Evolutionary conservation across 176 grass and related monocot species (phyloP).

Genomic region (Cocos nucifera): DNA sequence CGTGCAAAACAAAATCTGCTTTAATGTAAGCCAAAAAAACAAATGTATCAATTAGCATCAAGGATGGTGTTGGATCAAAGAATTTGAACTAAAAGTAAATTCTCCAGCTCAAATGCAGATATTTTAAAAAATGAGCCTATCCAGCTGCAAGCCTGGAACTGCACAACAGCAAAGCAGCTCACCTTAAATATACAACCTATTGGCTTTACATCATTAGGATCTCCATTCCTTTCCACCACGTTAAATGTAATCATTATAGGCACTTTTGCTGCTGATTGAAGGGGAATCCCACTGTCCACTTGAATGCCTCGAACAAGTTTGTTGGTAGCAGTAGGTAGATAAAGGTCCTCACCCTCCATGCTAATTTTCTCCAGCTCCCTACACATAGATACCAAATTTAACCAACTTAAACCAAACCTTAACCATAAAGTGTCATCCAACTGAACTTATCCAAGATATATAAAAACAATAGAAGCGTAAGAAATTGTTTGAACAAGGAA

Average conservation of each 20-base stretch:
- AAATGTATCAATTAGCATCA: too few relatives aligned
- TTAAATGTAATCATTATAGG: slow-evolving; percentile 99
- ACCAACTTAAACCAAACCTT: background rate
- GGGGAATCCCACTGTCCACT: slow-evolving; percentile 92
- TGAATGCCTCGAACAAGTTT: slow-evolving; percentile 90
- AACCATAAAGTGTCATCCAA: too few relatives aligned
- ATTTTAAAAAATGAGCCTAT: too few relatives aligned
- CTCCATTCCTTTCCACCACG: slow-evolving; percentile 77
- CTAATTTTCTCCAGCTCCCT: slow-evolving; percentile 96
- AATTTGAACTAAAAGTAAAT: too few relatives aligned
- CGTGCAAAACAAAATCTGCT: too few relatives aligned
- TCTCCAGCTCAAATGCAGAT: too few relatives aligned
- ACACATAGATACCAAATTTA: slow-evolving; percentile 21
- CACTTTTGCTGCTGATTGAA: slow-evolving; percentile 99
- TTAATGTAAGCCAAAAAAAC: too few relatives aligned
- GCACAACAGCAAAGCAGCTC: slow-evolving; percentile 4
- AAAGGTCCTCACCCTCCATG: slow-evolving; percentile 84
- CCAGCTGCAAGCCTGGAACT: too few relatives aligned
- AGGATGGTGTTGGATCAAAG: too few relatives aligned
- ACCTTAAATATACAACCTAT: slow-evolving; percentile 99
- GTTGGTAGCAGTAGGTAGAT: slow-evolving; percentile 92
- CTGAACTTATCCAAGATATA: background rate
- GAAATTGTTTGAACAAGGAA: background rate
- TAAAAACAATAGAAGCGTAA: background rate
- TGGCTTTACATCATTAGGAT: slow-evolving; percentile 77